Evolutionary conservation across 2,329 filamentous ascomycete genomes (phyloP).

Genomic region (Aureobasidium sp.): DNA sequence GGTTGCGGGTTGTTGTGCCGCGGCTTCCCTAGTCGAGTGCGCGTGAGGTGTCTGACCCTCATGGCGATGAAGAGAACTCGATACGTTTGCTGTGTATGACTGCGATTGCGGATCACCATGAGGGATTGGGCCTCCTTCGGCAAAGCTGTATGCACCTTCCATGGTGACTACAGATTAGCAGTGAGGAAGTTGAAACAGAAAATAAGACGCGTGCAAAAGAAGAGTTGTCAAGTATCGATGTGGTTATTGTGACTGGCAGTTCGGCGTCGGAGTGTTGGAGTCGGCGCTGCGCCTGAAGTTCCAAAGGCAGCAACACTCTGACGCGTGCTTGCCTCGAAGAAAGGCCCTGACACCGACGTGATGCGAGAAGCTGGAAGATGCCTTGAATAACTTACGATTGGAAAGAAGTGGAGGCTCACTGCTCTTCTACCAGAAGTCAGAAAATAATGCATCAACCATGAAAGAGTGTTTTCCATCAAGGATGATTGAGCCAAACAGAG

Average conservation of each 20-base stretch:
- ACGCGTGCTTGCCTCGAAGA: neutral
- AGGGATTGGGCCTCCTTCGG: neutral
- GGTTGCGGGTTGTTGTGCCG: neutral
- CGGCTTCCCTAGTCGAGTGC: neutral
- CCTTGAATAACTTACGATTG: neutral
- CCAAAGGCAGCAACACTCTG: neutral
- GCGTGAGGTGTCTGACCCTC: neutral
- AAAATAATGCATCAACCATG: no score
- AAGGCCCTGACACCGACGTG: neutral
- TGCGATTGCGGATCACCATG: neutral
- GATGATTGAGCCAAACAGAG: no score
- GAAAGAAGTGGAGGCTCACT: neutral
- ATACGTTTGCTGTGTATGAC: neutral
- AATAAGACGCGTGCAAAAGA: neutral
- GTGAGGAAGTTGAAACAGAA: neutral
- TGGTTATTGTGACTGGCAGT: neutral
- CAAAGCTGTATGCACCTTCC: constrained; percentile 2
- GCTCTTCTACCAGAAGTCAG: no score
- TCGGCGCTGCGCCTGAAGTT: neutral
- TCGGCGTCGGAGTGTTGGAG: neutral
- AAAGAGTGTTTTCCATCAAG: no score
- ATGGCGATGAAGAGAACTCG: neutral
- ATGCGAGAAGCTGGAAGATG: neutral
- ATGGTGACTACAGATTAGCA: neutral
- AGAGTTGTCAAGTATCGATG: neutral